Evolutionary conservation across 192 early-diverging fungal species (phyloP), one percentile per base, ranked within the genome.

Genomic region (Mortierella alpina): DNA sequence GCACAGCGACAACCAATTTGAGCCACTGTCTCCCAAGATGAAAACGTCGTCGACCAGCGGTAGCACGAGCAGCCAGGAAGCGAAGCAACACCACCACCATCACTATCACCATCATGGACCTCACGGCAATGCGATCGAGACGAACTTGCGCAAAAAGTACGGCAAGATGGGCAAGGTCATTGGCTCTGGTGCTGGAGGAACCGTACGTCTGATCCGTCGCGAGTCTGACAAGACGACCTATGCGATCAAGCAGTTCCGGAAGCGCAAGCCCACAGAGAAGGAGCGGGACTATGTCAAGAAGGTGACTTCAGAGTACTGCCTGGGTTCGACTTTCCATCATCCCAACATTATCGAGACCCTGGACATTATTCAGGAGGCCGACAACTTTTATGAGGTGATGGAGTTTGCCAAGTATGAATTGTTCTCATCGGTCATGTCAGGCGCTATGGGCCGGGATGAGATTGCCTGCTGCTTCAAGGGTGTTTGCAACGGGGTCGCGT

Each of bases 361-460:
- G 56, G 92, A 93, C 65, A 90, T 95, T 66, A 87, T 95, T 22
- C 88, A 91, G 72, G 92, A 93, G 59, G 84, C 85, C 45, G 79
- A 84, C 47, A 83, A 82, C 42, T 90, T 90, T 52, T 93, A 90
- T 70, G 88, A 95, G 84, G 90, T 95, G 56, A 92, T 95, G 95
- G 97, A 99, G 84, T 98, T 93, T 88, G 94, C 93, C 49, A 92
- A 92, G 58, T 92, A 93, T 61, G 97, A 99, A 80, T 83, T 99
- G 66, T 99, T 92, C 67, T 87, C 87, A 10, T 84, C 92, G 20
- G 96, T 99, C 7, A 91, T 90, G 71, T 87, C 83, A 45, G 93
- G 93, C 15, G 72, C 85, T 49, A 89, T 97, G 90, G 88, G 86
- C 9, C 83, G 92, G 1, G 88, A 91, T 41, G 94, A 97, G 83